A percentile compares a stretch with the other conserved stretches of the same genome.
Evolutionary conservation across 768 basidiomycete species (phyloP).

Genomic region (Amanita phalloides): DNA sequence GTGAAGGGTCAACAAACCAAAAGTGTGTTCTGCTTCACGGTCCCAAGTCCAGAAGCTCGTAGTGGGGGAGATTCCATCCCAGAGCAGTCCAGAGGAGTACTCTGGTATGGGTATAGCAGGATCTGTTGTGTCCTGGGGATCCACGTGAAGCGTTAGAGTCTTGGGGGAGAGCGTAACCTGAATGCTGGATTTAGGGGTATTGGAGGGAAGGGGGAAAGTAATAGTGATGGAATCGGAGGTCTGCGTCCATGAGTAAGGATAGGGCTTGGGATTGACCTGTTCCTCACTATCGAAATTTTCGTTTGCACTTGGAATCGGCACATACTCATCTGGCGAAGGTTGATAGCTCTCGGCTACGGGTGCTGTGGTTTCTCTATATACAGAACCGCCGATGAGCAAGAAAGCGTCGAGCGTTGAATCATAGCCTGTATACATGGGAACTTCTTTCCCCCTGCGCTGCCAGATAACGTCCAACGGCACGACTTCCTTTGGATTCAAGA

Average conservation of each 20-base stretch:
- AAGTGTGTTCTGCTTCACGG: conserved; percentile 53
- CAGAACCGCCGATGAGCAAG: conserved; percentile 47
- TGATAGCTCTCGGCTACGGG: conserved; percentile 29
- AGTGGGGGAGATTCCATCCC: conserved; percentile 69
- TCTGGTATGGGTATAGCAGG: conserved; percentile 34
- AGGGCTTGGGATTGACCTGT: conserved; percentile 37
- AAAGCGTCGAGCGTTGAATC: conserved; percentile 32
- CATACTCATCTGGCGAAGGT: conserved; percentile 56
- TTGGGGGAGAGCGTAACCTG: conserved; percentile 54
- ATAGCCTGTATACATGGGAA: conserved; percentile 52
- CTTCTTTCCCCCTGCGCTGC: conserved; percentile 58
- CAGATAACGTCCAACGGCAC: conserved; percentile 46
- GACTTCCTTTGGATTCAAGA: conserved; percentile 19
- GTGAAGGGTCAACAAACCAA: conserved; percentile 70
- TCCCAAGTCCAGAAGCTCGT: conserved; percentile 95
- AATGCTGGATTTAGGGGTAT: conserved; percentile 52
- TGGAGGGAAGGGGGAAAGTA: conserved; percentile 73
- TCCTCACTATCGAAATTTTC: conserved; percentile 40
- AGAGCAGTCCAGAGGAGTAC: conserved; percentile 55
- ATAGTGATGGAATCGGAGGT: conserved; percentile 74
- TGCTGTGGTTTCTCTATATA: conserved; percentile 33
- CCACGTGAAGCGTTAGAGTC: conserved; percentile 56
- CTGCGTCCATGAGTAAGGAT: conserved; percentile 92
- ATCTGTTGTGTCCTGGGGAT: conserved; percentile 18
- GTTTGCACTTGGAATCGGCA: conserved; percentile 52